Percentiles rank a stretch among this genome's conserved stretches.
Evolutionary conservation across 305 asterid species (phyloP).

Genomic region (Fraxinus angustifolia): DNA sequence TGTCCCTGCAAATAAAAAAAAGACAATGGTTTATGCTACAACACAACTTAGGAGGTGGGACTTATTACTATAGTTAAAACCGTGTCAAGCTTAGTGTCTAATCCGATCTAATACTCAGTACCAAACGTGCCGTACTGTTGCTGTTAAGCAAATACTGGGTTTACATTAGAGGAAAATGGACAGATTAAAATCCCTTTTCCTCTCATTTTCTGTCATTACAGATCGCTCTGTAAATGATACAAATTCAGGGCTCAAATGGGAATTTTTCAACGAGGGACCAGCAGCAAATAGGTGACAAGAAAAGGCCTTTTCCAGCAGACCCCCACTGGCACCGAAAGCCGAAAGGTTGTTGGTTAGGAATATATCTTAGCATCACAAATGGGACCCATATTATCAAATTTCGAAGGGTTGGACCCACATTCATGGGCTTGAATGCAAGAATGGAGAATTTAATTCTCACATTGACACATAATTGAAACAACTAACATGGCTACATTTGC

Average conservation of each 20-base stretch:
- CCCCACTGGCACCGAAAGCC: slow-evolving; percentile 26
- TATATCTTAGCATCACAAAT: background rate
- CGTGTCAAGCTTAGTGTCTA: background rate
- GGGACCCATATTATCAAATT: background rate
- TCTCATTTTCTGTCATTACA: background rate
- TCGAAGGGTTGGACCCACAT: slow-evolving; percentile 22
- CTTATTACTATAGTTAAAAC: background rate
- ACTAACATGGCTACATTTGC: slow-evolving; percentile 31
- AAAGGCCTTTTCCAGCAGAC: slow-evolving; percentile 20
- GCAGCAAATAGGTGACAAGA: background rate
- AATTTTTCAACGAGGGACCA: background rate
- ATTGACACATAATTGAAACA: slow-evolving; percentile 3
- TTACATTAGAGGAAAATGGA: background rate
- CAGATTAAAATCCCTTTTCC: background rate
- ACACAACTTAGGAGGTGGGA: background rate
- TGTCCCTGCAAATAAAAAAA: slow-evolving; percentile 44
- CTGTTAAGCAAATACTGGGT: background rate
- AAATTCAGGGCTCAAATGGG: slow-evolving; percentile 1
- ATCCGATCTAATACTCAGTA: background rate
- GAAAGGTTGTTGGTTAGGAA: slow-evolving; percentile 15
- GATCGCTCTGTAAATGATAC: background rate
- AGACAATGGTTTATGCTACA: background rate
- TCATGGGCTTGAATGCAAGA: slow-evolving; percentile 39
- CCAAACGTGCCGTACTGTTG: background rate
- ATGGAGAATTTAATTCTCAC: slow-evolving; percentile 21